Percentiles rank a stretch among this genome's conserved stretches.
phyloP scores from a whole-genome alignment of 148 eudicot species.

The Silene uniflora region DNA sequence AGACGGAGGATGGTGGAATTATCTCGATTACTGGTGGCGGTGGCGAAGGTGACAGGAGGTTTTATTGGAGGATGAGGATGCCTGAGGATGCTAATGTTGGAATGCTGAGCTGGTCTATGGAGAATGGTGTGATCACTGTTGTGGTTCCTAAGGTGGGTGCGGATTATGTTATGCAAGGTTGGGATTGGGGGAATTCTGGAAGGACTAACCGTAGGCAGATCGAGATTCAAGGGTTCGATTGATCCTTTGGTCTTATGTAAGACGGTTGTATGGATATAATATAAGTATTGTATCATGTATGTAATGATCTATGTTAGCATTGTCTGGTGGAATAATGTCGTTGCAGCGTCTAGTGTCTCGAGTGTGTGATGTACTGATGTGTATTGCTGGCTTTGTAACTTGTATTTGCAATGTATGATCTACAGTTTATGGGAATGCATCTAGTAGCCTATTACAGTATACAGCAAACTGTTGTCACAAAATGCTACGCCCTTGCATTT shows the following conservation, averaged over 20 bases:
- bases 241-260: not conserved
- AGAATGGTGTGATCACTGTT: slow-evolving; percentile 37
- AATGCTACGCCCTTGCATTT: too few relatives aligned
- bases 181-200: not conserved
- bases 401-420: not conserved
- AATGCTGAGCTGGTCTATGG: slow-evolving; percentile 28
- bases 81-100: slow-evolving; percentile 25
- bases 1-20: slow-evolving; percentile 19
- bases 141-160: slow-evolving; percentile 32
- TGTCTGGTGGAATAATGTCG: not conserved
- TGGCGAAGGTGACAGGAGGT: slow-evolving; percentile 17
- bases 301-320: too few relatives aligned
- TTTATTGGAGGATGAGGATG: slow-evolving; percentile 30
- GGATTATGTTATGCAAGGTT: not conserved
- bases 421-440: not conserved
- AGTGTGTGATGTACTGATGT: not conserved
- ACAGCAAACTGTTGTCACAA: too few relatives aligned
- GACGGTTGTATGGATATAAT: not conserved
- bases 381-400: too few relatives aligned
- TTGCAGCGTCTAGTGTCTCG: not conserved
- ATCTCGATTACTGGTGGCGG: slow-evolving; percentile 22
- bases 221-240: slow-evolving; percentile 29
- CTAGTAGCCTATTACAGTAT: not conserved
- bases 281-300: too few relatives aligned
- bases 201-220: slow-evolving; percentile 23